Base-by-base conservation (phyloP, 2,329 filamentous ascomycete genomes). In the Fusarium pininemorale region DNA sequence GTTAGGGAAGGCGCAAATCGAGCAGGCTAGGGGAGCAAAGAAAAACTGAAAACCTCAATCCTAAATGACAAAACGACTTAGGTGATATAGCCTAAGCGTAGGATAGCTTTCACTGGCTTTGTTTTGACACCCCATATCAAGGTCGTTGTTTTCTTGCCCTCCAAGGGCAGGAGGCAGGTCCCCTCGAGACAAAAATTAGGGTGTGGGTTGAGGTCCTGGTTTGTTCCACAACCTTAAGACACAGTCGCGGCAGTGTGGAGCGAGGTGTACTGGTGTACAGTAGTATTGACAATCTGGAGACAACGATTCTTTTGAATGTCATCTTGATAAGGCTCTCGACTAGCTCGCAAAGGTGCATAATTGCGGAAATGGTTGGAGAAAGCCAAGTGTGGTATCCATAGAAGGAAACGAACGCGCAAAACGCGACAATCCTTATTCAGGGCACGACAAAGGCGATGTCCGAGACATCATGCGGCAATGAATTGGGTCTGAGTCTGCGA, bases 141-240 rank as follows among this genome's bases (percentile, higher is more conserved):
- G 32, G 14, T 35, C 32, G 32, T 35, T 35, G 32, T 35, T 35
- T 16, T 35, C 32, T 35, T 35, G 32, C 32, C 32, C 32, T 35
- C 7, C 32, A 35, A 35, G 32, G 32, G 32, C 32, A 14, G 32
- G 32, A 15, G 32, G 32, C 14, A 35, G 32, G 32, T 35, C 32
- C 15, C 32, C 14, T 35, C 32, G 62, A 70, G 35, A 60, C 62
- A 66, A 63, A 67, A 63, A 54, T 44, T 54, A 65, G 61, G 38
- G 26, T 59, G 59, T 44, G 44, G 66, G 65, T 51, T 58, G 61
- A 64, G 66, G 57, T 54, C n/a, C 44, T 63, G 55, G 63, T 69
- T 58, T 74, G 70, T 76, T 61, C 55, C 66, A 68, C 70, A 54
- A 59, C 63, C 69, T 60, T 24, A 53, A 74, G 55, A 63, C 66